Conservation (phyloP, 2,329 filamentous ascomycete species). For the Aspergillus fijiensis region DNA sequence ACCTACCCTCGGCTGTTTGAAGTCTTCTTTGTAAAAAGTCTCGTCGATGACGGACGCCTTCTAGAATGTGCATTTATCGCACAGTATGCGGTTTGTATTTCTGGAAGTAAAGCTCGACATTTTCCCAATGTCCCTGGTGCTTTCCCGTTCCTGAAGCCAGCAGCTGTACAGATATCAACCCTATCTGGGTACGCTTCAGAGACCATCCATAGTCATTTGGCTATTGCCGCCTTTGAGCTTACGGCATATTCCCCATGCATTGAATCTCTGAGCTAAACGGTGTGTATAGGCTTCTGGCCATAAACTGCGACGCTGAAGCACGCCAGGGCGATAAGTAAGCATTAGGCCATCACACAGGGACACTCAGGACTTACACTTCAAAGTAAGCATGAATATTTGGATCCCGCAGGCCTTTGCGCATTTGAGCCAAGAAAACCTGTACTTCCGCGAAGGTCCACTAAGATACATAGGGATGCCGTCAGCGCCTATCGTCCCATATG, state of each 20-base stretch:
- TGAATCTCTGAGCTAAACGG: background rate
- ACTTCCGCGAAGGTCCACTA: conserved; percentile 26
- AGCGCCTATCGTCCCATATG: background rate
- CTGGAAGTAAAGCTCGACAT: no score
- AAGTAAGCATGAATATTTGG: conserved; percentile 24
- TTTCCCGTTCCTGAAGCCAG: no score
- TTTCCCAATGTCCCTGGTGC: no score
- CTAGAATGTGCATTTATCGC: no score
- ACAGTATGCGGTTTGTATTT: no score
- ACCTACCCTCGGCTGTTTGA: fast-evolving
- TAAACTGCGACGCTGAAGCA: conserved; percentile 16
- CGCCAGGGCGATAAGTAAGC: background rate
- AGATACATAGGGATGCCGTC: background rate
- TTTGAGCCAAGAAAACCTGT: conserved; percentile 23
- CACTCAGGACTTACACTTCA: conserved; percentile 20
- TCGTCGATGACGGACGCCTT: no score
- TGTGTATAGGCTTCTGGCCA: conserved; percentile 17
- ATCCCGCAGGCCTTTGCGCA: conserved; percentile 25
- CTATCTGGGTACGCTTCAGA: no score
- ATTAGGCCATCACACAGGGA: background rate
- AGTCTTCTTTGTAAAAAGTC: fast-evolving
- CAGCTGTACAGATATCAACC: no score
- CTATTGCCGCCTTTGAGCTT: no score
- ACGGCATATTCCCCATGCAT: no score
- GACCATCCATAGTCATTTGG: no score